Evolutionary conservation across 1,139 yeast genomes (phyloP).

Genomic region (Protomyces inundatus): DNA sequence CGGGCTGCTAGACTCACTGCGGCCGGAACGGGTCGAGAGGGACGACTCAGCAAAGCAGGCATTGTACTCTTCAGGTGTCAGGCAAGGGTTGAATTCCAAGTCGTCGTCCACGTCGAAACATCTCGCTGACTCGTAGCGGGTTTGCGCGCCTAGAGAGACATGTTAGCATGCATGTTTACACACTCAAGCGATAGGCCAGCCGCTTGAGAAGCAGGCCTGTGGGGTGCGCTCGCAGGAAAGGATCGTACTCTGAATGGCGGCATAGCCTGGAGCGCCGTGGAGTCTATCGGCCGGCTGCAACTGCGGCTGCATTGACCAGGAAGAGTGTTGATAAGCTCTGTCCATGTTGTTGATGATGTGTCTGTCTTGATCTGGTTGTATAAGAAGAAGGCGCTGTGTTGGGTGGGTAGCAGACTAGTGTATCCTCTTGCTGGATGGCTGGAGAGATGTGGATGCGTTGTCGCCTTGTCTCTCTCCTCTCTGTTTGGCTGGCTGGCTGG

Average conservation of each 20-base stretch:
- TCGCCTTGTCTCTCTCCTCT: no score
- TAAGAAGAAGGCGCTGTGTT: not conserved
- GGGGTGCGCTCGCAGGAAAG: not conserved
- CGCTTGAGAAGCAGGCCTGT: no score
- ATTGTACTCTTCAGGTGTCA: constrained; percentile 36
- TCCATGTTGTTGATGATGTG: not conserved
- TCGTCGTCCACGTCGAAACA: constrained; percentile 70
- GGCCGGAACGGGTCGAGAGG: constrained; percentile 15
- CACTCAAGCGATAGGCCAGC: not conserved
- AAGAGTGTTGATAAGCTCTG: not conserved
- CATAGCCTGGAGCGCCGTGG: not conserved
- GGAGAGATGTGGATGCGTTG: no score
- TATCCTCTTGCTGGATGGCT: no score
- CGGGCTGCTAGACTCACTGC: constrained; percentile 19
- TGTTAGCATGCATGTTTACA: not conserved
- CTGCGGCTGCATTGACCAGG: not conserved
- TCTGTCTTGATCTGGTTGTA: not conserved
- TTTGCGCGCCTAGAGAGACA: constrained; percentile 6
- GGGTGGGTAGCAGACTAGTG: not conserved
- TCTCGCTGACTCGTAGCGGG: constrained; percentile 49
- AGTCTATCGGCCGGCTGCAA: not conserved
- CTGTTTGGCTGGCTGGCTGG: no score
- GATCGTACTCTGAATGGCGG: not conserved
- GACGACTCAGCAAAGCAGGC: constrained; percentile 22
- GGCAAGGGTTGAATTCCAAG: constrained; percentile 59